Conservation (phyloP, 441 rosid genomes). For the Erodium moschatum region DNA sequence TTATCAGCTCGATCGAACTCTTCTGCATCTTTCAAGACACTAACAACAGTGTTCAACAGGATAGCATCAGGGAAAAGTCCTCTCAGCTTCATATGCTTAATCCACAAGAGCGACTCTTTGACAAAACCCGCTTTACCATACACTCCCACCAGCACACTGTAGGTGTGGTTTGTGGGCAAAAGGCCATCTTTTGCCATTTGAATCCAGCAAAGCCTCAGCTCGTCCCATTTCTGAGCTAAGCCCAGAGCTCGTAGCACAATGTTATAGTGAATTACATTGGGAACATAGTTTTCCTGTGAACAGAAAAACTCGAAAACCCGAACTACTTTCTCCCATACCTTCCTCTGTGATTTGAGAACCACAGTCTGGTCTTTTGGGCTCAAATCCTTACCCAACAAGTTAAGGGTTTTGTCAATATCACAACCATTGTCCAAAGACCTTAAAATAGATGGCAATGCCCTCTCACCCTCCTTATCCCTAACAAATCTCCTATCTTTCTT, state of each 20-base stretch:
- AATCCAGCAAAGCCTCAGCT: conserved; percentile 67
- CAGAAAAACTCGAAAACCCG: conserved; percentile 67
- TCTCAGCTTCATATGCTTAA: conserved; percentile 69
- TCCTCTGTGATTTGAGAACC: conserved; percentile 59
- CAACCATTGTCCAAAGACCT: conserved; percentile 46
- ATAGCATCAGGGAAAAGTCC: conserved; percentile 72
- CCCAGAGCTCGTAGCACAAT: conserved; percentile 72
- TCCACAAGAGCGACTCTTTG: conserved; percentile 73
- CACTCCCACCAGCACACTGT: conserved; percentile 76
- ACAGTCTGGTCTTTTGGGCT: conserved; percentile 76
- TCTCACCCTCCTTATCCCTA: conserved; percentile 38
- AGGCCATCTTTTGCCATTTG: conserved; percentile 72
- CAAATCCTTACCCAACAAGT: conserved; percentile 28
- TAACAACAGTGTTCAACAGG: conserved; percentile 66
- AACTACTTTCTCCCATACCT: conserved; percentile 43
- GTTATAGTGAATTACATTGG: conserved; percentile 74
- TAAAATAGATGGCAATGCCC: conserved; percentile 34
- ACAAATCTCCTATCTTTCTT: conserved; percentile 2
- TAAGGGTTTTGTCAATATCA: conserved; percentile 49
- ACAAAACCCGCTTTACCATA: conserved; percentile 82
- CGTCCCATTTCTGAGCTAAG: conserved; percentile 78
- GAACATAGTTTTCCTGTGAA: conserved; percentile 45
- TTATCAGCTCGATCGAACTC: conserved; percentile 68
- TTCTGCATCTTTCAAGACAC: conserved; percentile 59
- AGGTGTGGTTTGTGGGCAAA: conserved; percentile 63